phyloP scores from a whole-genome alignment of 2,329 filamentous ascomycete species.

The Phoma sp. region DNA sequence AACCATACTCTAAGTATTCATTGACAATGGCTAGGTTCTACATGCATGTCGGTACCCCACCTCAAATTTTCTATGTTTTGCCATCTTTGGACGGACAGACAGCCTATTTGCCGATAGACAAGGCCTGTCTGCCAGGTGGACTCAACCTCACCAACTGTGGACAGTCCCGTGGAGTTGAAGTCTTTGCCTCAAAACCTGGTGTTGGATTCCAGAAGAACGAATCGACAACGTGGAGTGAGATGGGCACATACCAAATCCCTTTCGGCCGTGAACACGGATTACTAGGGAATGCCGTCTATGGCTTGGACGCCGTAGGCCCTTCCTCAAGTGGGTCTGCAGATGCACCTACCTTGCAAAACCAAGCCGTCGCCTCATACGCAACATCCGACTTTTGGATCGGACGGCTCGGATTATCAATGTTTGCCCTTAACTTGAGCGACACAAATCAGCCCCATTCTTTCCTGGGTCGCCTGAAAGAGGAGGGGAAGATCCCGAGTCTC shows the following conservation, averaged over 20 bases:
- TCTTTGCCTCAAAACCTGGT: background rate
- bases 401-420: background rate
- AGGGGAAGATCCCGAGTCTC: background rate
- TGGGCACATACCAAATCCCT: background rate
- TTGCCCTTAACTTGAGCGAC: background rate
- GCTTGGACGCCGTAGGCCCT: background rate
- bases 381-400: background rate
- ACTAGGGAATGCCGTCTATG: background rate
- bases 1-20: no score
- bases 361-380: background rate
- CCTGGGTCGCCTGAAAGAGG: background rate
- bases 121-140: background rate
- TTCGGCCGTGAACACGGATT: background rate
- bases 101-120: background rate
- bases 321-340: background rate
- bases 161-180: conserved; percentile 43
- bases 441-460: background rate
- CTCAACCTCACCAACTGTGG: conserved; percentile 1
- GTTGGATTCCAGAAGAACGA: background rate
- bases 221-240: background rate
- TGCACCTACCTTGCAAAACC: background rate
- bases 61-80: background rate
- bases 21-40: background rate
- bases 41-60: background rate
- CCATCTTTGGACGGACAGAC: background rate